Conservation (phyloP, 805 yeast species). For the Suhomyces sp. region DNA sequence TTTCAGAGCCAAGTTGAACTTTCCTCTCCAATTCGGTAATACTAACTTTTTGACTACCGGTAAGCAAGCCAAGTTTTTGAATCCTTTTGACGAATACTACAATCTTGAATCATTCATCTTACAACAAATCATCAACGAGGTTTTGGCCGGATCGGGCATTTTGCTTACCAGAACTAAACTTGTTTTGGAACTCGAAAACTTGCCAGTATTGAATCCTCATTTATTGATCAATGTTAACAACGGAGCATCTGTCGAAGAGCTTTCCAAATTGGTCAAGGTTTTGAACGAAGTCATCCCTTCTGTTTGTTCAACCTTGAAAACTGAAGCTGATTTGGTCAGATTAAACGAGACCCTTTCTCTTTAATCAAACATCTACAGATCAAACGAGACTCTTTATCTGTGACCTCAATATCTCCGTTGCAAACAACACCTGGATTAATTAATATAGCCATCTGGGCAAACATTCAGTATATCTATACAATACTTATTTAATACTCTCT, state of each 20-base stretch:
- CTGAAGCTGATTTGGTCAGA: conserved; percentile 22
- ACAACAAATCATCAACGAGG: conserved; percentile 61
- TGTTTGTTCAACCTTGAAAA: conserved; percentile 11
- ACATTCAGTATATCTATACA: not conserved
- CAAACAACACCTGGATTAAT: not conserved
- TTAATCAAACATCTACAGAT: conserved; percentile 4
- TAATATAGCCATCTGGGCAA: not conserved
- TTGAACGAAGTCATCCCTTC: conserved; percentile 23
- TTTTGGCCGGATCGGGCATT: conserved; percentile 50
- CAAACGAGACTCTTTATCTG: conserved; percentile 17
- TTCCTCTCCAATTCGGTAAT: conserved; percentile 53
- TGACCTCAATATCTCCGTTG: too few relatives aligned
- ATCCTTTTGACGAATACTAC: conserved; percentile 40
- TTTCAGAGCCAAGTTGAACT: conserved; percentile 40
- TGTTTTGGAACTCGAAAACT: conserved; percentile 68
- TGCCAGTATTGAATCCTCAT: conserved; percentile 49
- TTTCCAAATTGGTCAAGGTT: conserved; percentile 19
- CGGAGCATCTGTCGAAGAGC: conserved; percentile 28
- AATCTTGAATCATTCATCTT: conserved; percentile 59
- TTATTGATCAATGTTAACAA: conserved; percentile 31
- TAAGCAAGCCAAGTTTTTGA: conserved; percentile 40
- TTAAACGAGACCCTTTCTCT: conserved; percentile 18
- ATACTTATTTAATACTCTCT: conserved; percentile 2
- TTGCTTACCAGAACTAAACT: conserved; percentile 63
- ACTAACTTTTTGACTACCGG: conserved; percentile 42